These are phyloP conservation scores for Globisporangium megalacanthum DNA, from an alignment of 352 stramenopile species.

Conservation along the genomic window DNA sequence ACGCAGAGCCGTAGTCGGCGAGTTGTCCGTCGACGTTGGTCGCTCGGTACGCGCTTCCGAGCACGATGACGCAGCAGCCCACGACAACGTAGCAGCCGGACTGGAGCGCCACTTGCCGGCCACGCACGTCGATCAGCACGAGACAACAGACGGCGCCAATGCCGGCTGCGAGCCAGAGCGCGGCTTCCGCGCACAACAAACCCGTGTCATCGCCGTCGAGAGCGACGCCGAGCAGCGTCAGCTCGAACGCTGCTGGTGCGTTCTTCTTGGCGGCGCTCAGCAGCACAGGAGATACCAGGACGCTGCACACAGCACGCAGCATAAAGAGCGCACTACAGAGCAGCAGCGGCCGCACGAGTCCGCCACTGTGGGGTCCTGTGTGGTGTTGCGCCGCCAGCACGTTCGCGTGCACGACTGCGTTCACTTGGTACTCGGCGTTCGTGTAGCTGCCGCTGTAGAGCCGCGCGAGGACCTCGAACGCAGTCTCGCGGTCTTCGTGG, in stretches of 20 bases:
- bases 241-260: constrained; percentile 28
- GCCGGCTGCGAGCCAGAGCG: constrained; percentile 34
- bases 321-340: constrained; percentile 47
- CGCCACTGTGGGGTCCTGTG: constrained; percentile 33
- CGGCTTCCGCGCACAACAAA: constrained; percentile 36
- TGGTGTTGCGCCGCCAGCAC: constrained; percentile 47
- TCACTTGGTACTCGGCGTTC: constrained; percentile 59
- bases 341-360: constrained; percentile 64
- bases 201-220: constrained; percentile 47
- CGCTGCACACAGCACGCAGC: constrained; percentile 38
- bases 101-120: constrained; percentile 42
- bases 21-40: constrained; percentile 23
- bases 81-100: constrained; percentile 54
- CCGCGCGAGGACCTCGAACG: constrained; percentile 51
- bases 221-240: constrained; percentile 57
- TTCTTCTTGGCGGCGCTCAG: constrained; percentile 36
- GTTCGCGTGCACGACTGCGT: constrained; percentile 69
- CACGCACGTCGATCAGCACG: constrained; percentile 63
- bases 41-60: constrained; percentile 37
- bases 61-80: constrained; percentile 36
- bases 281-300: constrained; percentile 50
- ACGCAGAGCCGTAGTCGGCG: constrained; percentile 52
- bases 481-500: constrained; percentile 63
- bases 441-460: constrained; percentile 48
- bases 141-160: constrained; percentile 48